Conservation (phyloP, 345 rosid species). For the Ceriops zippeliana region DNA sequence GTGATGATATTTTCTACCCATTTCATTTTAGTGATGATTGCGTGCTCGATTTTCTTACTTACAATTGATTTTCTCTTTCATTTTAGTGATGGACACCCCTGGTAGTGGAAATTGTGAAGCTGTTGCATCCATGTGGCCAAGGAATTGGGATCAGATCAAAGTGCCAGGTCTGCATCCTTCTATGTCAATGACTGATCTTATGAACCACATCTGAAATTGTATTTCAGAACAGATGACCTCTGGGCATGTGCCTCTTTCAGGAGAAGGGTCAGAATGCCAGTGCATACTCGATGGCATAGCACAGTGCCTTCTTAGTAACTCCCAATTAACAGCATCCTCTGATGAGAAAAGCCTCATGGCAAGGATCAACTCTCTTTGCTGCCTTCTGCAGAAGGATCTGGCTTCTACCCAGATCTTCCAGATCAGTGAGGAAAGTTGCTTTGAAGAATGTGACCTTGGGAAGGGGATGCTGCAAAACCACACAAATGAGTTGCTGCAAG, state of each 20-base stretch:
- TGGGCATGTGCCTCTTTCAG: conserved; percentile 41
- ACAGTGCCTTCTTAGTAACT: conserved; percentile 79
- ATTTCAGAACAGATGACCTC: conserved; percentile 63
- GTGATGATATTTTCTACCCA: neutral
- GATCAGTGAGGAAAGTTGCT: conserved; percentile 40
- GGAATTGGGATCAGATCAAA: conserved; percentile 73
- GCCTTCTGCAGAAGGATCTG: conserved; percentile 87
- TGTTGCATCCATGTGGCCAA: conserved; percentile 48
- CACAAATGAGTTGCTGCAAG: conserved; percentile 25
- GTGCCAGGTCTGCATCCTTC: conserved; percentile 83
- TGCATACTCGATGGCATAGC: conserved; percentile 69
- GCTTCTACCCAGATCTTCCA: conserved; percentile 44
- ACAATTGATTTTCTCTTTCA: conserved; percentile 16
- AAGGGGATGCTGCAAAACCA: conserved; percentile 31
- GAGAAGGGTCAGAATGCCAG: conserved; percentile 38
- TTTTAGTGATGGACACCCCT: conserved; percentile 54
- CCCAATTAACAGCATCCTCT: conserved; percentile 58
- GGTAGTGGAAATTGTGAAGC: conserved; percentile 52
- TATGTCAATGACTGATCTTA: conserved; percentile 80
- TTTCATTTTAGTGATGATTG: neutral
- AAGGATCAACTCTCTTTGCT: conserved; percentile 89
- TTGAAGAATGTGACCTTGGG: conserved; percentile 22
- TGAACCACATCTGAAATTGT: conserved; percentile 66
- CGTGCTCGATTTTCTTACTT: neutral
- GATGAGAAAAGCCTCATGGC: conserved; percentile 96